These are phyloP conservation scores for Aspergillus diversus DNA, from an alignment of 495 filamentous ascomycete genomes.

Conservation along the genomic window DNA sequence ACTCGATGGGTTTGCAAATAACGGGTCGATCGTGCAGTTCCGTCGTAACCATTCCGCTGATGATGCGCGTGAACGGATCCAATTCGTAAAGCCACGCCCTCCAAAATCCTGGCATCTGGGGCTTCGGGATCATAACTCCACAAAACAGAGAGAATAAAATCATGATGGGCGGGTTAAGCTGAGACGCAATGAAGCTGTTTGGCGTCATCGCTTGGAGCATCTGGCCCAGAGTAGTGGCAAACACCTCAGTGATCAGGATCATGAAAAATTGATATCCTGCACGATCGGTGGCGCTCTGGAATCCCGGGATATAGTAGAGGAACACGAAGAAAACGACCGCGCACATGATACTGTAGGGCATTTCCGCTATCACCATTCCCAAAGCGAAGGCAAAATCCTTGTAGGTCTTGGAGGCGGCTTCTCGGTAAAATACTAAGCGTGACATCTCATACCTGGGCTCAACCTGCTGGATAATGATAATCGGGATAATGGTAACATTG, in stretches of 20 bases:
- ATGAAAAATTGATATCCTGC: slow-evolving; percentile 61
- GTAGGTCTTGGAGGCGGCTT: slow-evolving; percentile 79
- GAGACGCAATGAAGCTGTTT: slow-evolving; percentile 58
- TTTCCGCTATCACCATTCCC: slow-evolving; percentile 72
- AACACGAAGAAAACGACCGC: slow-evolving; percentile 75
- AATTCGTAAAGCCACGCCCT: slow-evolving; percentile 77
- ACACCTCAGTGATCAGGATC: slow-evolving; percentile 58
- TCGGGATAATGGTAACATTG: slow-evolving; percentile 76
- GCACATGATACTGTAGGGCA: slow-evolving; percentile 77
- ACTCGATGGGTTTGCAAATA: slow-evolving; percentile 57
- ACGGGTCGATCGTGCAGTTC: slow-evolving; percentile 59
- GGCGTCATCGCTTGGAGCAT: slow-evolving; percentile 63
- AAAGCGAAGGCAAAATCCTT: slow-evolving; percentile 70
- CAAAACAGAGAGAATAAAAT: slow-evolving; percentile 64
- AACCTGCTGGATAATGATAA: slow-evolving; percentile 76
- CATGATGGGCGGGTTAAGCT: slow-evolving; percentile 60
- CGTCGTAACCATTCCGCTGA: slow-evolving; percentile 72
- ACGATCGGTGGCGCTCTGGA: slow-evolving; percentile 45
- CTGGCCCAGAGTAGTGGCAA: slow-evolving; percentile 64
- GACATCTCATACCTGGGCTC: slow-evolving; percentile 76
- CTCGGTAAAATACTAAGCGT: slow-evolving; percentile 78
- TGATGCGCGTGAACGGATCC: slow-evolving; percentile 75
- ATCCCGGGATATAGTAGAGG: slow-evolving; percentile 72
- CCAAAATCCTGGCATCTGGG: slow-evolving; percentile 60
- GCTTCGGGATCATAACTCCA: slow-evolving; percentile 46